Base-by-base conservation (phyloP, 2,329 filamentous ascomycete genomes). In the Phialophora expanda region DNA sequence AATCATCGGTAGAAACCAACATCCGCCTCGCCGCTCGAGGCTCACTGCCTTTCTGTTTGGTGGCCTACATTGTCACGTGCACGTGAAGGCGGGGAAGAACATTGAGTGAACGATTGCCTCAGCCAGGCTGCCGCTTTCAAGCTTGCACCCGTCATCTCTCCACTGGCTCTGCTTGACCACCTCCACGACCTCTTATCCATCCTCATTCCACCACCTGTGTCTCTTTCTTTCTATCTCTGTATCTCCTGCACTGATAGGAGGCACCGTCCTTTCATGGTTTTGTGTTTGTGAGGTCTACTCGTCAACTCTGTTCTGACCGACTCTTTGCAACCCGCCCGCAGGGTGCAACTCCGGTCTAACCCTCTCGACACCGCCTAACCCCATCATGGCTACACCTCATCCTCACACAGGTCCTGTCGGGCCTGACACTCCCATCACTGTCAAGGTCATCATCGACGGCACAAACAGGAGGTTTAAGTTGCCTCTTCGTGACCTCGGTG, bases 391-490 rank as follows among this genome's bases (percentile, higher is more conserved):
- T 59, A 68, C 72, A 65, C 66, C 69, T 73, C 78, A 80, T 75
- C 76, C 79, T 66, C 75, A 80, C 71, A 78, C 78, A 68, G 75
- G 79, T 64, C 78, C 82, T 48, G 82, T 86, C 64, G 83, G 81
- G 60, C 85, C 87, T 63, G 90, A 93, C 69, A 92, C 90, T 60
- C 82, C 87, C 70, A 90, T 98, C 79, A 92, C 90, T 71, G 83
- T 97, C 81, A 98, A 98, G 83, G 85, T 96, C 75, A 86, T 87
- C 74, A 87, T 90, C 75, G 87, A 93, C 75, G 91, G 91, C 66
- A 82, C 81, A 74, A 90, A 89, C 74, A 89, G 90, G 75, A 90
- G 93, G 73, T 91, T 96, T 82, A 97, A 96, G 85, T 85, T 98
- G 70, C 90, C 92, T 63, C 86, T 98, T 75, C 88, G 89, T 76